A percentile compares a stretch with the other conserved stretches of the same genome.
Evolutionary conservation across 139 green algal genomes (phyloP).

Genomic region (Chlorella ohadii): DNA sequence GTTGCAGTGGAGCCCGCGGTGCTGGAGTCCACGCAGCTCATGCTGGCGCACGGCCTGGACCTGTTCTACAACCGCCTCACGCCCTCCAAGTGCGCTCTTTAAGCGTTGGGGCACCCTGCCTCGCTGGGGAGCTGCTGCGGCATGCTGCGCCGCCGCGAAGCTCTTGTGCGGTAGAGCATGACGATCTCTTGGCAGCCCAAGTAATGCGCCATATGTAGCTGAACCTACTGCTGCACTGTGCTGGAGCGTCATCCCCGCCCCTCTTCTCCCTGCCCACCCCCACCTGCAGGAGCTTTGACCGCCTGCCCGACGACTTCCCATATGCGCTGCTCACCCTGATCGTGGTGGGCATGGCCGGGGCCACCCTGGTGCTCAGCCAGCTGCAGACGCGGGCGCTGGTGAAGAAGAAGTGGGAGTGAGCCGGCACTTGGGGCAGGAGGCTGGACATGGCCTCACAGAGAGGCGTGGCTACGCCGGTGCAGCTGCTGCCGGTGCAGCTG

Average conservation of each 20-base stretch:
- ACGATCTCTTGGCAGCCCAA: background rate
- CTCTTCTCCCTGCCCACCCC: no score
- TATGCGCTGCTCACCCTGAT: slow-evolving; percentile 88
- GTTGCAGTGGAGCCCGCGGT: slow-evolving; percentile 65
- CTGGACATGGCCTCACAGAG: no score
- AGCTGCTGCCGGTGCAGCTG: no score
- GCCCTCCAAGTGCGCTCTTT: slow-evolving; percentile 60
- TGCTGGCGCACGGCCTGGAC: slow-evolving; percentile 79
- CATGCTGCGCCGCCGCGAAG: no score
- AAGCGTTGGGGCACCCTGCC: no score
- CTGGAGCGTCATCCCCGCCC: no score
- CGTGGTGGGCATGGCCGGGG: slow-evolving; percentile 65
- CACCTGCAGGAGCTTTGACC: slow-evolving; percentile 79
- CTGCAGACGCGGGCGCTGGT: slow-evolving; percentile 56
- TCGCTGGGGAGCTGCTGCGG: no score
- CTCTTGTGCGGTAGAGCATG: no score
- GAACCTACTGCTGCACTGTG: background rate
- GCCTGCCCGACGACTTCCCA: slow-evolving; percentile 92
- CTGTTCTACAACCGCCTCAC: slow-evolving; percentile 86
- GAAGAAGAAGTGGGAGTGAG: slow-evolving; percentile 74
- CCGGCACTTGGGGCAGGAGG: background rate
- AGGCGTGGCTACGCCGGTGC: no score
- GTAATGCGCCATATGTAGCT: background rate
- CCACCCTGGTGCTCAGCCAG: slow-evolving; percentile 52
- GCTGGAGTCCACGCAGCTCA: slow-evolving; percentile 85